Evolutionary conservation across 2,329 filamentous ascomycete genomes (phyloP).

Genomic region (Phyllosticta paracitricarpa): DNA sequence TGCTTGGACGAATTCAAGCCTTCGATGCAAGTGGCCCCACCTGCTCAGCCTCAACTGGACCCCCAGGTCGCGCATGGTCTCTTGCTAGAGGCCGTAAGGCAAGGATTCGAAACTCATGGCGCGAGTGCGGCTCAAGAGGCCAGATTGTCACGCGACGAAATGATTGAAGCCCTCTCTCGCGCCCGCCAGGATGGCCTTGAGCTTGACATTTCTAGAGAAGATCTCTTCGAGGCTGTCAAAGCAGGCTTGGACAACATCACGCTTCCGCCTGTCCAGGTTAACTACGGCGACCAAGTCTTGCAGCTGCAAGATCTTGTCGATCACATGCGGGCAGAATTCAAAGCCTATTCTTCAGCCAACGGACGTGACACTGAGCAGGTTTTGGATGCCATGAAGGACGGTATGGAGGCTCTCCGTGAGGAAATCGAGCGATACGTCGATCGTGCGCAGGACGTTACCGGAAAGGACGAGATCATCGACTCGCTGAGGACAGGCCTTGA

Average conservation of each 20-base stretch:
- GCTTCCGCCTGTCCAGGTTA: slow-evolving; percentile 31
- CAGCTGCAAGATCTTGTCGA: slow-evolving; percentile 49
- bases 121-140: slow-evolving; percentile 31
- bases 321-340: slow-evolving; percentile 55
- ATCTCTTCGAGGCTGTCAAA: slow-evolving; percentile 48
- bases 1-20: slow-evolving; percentile 74
- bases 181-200: slow-evolving; percentile 28
- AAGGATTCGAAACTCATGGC: slow-evolving; percentile 44
- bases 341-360: slow-evolving; percentile 69
- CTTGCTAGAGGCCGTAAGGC: slow-evolving; percentile 48
- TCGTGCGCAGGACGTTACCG: slow-evolving; percentile 55
- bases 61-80: slow-evolving; percentile 43
- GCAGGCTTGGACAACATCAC: slow-evolving; percentile 41
- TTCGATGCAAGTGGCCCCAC: slow-evolving; percentile 27
- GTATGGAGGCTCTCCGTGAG: slow-evolving; percentile 66
- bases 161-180: slow-evolving; percentile 44
- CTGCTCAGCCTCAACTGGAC: slow-evolving; percentile 23
- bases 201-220: slow-evolving; percentile 37
- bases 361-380: slow-evolving; percentile 81
- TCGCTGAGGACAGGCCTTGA: slow-evolving; percentile 56
- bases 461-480: slow-evolving; percentile 70
- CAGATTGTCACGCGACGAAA: slow-evolving; percentile 40
- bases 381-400: slow-evolving; percentile 77
- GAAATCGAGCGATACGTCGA: slow-evolving; percentile 79
- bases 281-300: slow-evolving; percentile 50